These are phyloP conservation scores for Diphasiastrum complanatum DNA, from an alignment of 83 land plant species.

Conservation along the genomic window DNA sequence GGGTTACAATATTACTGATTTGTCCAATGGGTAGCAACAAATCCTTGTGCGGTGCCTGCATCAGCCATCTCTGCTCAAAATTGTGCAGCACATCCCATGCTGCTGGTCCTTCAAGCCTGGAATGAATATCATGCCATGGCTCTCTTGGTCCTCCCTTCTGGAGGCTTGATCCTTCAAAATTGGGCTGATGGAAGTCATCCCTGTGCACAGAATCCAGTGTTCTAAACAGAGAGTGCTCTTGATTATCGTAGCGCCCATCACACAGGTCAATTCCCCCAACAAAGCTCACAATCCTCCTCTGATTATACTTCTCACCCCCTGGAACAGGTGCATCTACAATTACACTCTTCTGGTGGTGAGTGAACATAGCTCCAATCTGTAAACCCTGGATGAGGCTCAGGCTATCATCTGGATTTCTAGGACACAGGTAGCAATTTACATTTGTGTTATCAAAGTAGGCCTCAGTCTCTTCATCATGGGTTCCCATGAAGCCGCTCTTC, in stretches of 20 bases:
- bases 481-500: too few relatives aligned
- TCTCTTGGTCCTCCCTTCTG: not conserved
- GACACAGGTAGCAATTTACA: too few relatives aligned
- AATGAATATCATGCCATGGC: too few relatives aligned
- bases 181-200: not conserved
- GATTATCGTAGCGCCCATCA: not conserved
- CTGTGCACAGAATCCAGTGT: not conserved
- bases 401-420: too few relatives aligned
- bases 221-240: not conserved
- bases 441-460: too few relatives aligned
- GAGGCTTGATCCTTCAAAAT: not conserved
- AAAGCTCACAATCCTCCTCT: not conserved
- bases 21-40: not conserved
- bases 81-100: slow-evolving; percentile 13
- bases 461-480: too few relatives aligned
- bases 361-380: not conserved
- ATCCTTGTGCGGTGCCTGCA: not conserved
- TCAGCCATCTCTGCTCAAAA: slow-evolving; percentile 9
- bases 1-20: not conserved
- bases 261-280: not conserved
- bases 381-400: not conserved
- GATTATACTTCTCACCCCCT: not conserved
- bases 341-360: not conserved
- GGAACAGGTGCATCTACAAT: not conserved
- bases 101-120: slow-evolving; percentile 12